These are phyloP conservation scores for Cryptosporidium tyzzeri DNA, from an alignment of 169 alveolate species.

Conservation along the genomic window DNA sequence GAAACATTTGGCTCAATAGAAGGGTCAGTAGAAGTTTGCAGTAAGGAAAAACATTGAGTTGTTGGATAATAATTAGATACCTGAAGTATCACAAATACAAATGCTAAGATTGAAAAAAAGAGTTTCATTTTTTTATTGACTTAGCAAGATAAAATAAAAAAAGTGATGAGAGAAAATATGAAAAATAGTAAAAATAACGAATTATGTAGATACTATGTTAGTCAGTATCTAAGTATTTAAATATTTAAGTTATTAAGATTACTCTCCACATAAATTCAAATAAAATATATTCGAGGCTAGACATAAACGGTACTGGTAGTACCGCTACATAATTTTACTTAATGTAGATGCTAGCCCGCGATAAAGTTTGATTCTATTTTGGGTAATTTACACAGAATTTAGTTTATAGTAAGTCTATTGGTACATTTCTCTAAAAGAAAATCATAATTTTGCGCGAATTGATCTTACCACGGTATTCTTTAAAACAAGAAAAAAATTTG, in stretches of 20 bases:
- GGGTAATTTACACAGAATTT: too few species aligned
- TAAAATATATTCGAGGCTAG: slow-evolving; percentile 20
- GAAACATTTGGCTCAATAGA: not conserved
- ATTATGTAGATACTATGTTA: not conserved
- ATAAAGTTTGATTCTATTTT: too few species aligned
- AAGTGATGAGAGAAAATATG: not conserved
- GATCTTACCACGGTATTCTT: not conserved
- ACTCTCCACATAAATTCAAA: not conserved
- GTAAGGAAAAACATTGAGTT: not conserved
- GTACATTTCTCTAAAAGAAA: too few species aligned
- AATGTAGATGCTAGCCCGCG: too few species aligned
- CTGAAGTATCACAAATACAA: not conserved
- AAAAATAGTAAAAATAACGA: not conserved
- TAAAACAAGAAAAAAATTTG: not conserved
- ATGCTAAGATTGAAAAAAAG: not conserved
- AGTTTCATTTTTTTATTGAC: not conserved
- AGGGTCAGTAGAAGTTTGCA: not conserved
- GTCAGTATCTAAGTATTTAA: not conserved
- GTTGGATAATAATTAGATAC: too few species aligned
- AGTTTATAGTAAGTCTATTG: too few species aligned
- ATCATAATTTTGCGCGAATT: too few species aligned
- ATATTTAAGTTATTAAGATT: not conserved
- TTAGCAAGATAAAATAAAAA: not conserved
- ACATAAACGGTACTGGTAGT: slow-evolving; percentile 29
- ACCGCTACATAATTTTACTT: not conserved